These are phyloP conservation scores for Chalciporus piperatoides DNA, from an alignment of 1,284 basidiomycete species.

Conservation along the genomic window DNA sequence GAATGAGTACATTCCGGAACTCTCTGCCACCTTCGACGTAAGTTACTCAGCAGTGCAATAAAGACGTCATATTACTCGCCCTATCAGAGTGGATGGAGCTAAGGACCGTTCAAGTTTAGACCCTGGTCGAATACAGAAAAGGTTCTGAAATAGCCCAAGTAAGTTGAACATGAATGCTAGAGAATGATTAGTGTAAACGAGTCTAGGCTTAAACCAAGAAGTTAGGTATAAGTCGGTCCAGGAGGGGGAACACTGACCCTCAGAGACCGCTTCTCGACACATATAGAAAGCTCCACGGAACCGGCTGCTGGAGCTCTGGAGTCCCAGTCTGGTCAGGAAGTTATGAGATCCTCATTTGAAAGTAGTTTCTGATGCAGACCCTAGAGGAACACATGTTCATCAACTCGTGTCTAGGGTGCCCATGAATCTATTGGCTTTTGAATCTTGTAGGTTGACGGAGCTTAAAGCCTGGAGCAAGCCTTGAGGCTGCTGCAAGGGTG, in stretches of 20 bases:
- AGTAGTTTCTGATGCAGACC: not conserved
- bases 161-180: not conserved
- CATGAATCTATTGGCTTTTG: not conserved
- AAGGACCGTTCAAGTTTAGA: not conserved
- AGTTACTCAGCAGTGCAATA: not conserved
- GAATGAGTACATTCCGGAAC: slow-evolving; percentile 21
- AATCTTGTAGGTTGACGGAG: not conserved
- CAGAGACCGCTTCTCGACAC: not conserved
- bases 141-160: not conserved
- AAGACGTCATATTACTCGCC: slow-evolving; percentile 12
- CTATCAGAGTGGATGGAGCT: not conserved
- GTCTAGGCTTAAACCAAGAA: not conserved
- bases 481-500: slow-evolving; percentile 19
- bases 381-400: not conserved
- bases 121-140: not conserved
- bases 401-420: not conserved
- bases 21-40: slow-evolving; percentile 6
- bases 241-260: no score
- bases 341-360: not conserved
- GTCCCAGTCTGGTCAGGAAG: no score
- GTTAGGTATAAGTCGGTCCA: not conserved
- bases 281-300: not conserved
- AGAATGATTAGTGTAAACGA: not conserved
- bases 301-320: not conserved
- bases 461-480: slow-evolving; percentile 11